Conservation (phyloP, 495 filamentous ascomycete genomes). For the Podospora australis region DNA sequence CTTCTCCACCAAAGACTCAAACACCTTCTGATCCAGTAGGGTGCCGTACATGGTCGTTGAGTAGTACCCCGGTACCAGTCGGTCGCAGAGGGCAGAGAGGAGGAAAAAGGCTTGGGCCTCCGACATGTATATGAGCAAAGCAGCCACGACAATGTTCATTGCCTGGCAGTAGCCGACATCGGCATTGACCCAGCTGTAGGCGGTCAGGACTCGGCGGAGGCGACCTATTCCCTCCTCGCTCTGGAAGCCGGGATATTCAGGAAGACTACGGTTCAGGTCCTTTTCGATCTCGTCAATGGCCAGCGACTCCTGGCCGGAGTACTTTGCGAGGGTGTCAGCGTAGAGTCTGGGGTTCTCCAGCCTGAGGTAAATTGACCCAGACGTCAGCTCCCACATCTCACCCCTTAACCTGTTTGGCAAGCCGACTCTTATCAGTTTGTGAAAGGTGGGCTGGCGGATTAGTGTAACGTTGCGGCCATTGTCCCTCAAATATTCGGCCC, state of each 20-base stretch:
- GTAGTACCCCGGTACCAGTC: conserved; percentile 92
- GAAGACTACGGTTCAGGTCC: conserved; percentile 89
- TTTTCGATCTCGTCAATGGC: conserved; percentile 99
- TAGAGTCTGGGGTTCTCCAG: conserved; percentile 81
- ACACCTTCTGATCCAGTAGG: conserved; percentile 90
- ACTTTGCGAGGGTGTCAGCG: conserved; percentile 73
- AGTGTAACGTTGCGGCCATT: conserved; percentile 91
- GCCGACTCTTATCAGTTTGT: conserved; percentile 93
- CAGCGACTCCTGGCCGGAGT: conserved; percentile 73
- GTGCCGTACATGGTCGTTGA: conserved; percentile 99
- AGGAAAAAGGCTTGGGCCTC: conserved; percentile 94
- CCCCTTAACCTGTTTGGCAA: conserved; percentile 88
- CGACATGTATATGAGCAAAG: conserved; percentile 95
- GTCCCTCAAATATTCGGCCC: conserved; percentile 93
- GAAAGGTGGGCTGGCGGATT: conserved; percentile 91
- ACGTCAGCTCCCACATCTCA: conserved; percentile 93
- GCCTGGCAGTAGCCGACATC: conserved; percentile 98
- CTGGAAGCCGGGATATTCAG: conserved; percentile 96
- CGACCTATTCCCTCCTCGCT: conserved; percentile 92
- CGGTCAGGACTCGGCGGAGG: conserved; percentile 81
- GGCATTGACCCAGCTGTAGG: conserved; percentile 92
- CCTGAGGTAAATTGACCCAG: conserved; percentile 80
- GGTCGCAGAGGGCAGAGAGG: conserved; percentile 84
- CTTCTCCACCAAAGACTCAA: conserved; percentile 93
- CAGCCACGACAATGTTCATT: conserved; percentile 98